Evolutionary conservation across 2,329 filamentous ascomycete genomes (phyloP).

Genomic region (Pseudopithomyces chartarum): DNA sequence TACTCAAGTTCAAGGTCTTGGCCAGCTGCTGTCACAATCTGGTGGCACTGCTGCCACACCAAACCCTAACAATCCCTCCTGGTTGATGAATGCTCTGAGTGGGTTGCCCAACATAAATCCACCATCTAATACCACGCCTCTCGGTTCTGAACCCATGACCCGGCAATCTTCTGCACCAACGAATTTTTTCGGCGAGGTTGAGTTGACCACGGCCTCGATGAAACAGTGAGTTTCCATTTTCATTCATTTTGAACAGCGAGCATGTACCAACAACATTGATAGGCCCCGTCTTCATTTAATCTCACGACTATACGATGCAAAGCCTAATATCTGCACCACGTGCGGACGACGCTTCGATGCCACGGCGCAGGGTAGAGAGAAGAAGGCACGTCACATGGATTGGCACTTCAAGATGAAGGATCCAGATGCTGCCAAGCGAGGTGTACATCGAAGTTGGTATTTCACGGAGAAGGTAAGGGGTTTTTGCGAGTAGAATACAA

Average conservation of each 20-base stretch:
- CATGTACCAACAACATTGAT: slow-evolving; percentile 21
- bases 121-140: slow-evolving; percentile 31
- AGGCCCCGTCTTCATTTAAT: slow-evolving; percentile 78
- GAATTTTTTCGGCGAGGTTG: slow-evolving; percentile 55
- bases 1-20: slow-evolving; percentile 9
- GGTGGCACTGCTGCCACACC: slow-evolving; percentile 17
- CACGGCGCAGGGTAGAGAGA: slow-evolving; percentile 77
- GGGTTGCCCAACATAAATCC: slow-evolving; percentile 28
- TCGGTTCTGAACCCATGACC: slow-evolving; percentile 30
- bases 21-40: slow-evolving; percentile 26
- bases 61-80: slow-evolving; percentile 24
- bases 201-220: slow-evolving; percentile 69
- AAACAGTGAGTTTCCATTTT: slow-evolving; percentile 72
- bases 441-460: slow-evolving; percentile 93
- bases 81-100: slow-evolving; percentile 40
- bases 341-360: slow-evolving; percentile 86
- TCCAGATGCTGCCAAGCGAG: slow-evolving; percentile 81
- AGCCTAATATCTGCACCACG: slow-evolving; percentile 86
- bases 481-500: not conserved
- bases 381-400: slow-evolving; percentile 91
- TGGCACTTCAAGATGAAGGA: slow-evolving; percentile 98
- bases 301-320: slow-evolving; percentile 74
- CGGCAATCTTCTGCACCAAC: slow-evolving; percentile 39
- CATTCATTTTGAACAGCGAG: too few species aligned
- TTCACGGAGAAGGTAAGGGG: slow-evolving; percentile 78